These are phyloP conservation scores for Jackrogersella minutella DNA, from an alignment of 495 filamentous ascomycete genomes.

Conservation along the genomic window DNA sequence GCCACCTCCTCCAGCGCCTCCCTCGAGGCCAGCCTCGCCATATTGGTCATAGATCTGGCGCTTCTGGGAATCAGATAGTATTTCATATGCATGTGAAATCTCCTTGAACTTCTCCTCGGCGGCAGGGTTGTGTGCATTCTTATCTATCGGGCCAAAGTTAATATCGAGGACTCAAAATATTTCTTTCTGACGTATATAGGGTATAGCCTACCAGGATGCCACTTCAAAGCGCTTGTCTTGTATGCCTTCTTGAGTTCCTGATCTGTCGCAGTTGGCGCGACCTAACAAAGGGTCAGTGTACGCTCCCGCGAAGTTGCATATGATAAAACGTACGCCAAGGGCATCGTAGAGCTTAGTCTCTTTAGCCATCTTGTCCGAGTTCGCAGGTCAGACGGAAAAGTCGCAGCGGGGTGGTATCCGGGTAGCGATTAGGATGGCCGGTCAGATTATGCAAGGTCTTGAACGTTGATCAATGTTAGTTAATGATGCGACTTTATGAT, in stretches of 20 bases:
- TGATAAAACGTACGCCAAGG: conserved; percentile 72
- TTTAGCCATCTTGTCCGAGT: conserved; percentile 77
- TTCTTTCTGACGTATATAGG: neutral
- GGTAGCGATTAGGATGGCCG: neutral
- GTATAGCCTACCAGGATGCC: conserved; percentile 77
- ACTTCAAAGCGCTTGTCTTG: conserved; percentile 87
- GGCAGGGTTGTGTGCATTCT: conserved; percentile 92
- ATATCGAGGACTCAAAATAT: conserved; percentile 3
- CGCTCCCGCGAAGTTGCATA: neutral
- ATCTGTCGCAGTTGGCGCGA: conserved; percentile 74
- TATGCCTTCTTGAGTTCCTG: conserved; percentile 88
- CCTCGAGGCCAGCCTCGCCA: conserved; percentile 94
- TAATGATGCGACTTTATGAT: neutral
- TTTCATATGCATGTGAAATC: conserved; percentile 92
- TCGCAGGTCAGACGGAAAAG: conserved; percentile 4
- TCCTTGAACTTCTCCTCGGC: conserved; percentile 99
- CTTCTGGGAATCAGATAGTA: conserved; percentile 90
- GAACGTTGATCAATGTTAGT: conserved; percentile 8
- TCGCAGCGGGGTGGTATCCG: conserved; percentile 5
- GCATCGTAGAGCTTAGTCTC: conserved; percentile 88
- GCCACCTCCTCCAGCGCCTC: conserved; percentile 79
- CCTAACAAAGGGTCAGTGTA: conserved; percentile 60
- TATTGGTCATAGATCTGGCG: conserved; percentile 93
- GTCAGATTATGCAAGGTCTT: conserved; percentile 24
- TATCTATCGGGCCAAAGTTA: conserved; percentile 67